Evolutionary conservation across 352 stramenopile species (phyloP), one percentile per base, ranked within the genome.

Genomic region (Phytophthora sojae): DNA sequence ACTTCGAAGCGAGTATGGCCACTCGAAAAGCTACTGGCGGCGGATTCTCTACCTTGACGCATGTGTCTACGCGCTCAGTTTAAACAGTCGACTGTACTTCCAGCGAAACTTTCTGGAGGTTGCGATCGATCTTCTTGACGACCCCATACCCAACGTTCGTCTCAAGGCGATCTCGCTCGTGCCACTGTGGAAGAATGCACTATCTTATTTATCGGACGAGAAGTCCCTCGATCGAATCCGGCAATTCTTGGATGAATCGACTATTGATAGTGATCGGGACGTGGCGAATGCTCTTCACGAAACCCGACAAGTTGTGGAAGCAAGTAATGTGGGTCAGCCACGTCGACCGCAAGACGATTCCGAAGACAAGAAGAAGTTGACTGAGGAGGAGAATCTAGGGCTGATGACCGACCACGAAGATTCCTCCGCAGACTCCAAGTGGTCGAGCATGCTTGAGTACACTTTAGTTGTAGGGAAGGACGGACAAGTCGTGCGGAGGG

Each of bases 361-460:
- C 17, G 81, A 93, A 1, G 86, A 95, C 60, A 90, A 89, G 44
- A 73, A 83, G 11, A 79, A 84, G 21, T 69, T 89, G 6, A 66
- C 66, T 8, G 82, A 92, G 44, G 88, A 95, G 42, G 86, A 95
- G 35, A 81, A 70, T 30, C 58, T 86, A 7, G 76, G 81, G 0
- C 61, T 95, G 45, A 78, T 82, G 51, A 86, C 83, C 0, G 88
- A 95, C 51, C 88, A 95, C 26, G 88, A 95, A 61, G 86, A 94
- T 64, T 91, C 83, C 11, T 89, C 84, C 4, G 81, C 85, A 26
- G 88, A 95, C 49, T 90, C 86, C 15, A 93, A 93, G 25, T 95
- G 88, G 88, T 93, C 85, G 1, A 93, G 85, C 62, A 95, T 95
- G 88, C 82, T 95, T 4, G 88, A 95, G 62, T 95, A 95, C 64